These are phyloP conservation scores for Mortierella claussenii DNA, from an alignment of 192 early-diverging fungal genomes.

Conservation along the genomic window DNA sequence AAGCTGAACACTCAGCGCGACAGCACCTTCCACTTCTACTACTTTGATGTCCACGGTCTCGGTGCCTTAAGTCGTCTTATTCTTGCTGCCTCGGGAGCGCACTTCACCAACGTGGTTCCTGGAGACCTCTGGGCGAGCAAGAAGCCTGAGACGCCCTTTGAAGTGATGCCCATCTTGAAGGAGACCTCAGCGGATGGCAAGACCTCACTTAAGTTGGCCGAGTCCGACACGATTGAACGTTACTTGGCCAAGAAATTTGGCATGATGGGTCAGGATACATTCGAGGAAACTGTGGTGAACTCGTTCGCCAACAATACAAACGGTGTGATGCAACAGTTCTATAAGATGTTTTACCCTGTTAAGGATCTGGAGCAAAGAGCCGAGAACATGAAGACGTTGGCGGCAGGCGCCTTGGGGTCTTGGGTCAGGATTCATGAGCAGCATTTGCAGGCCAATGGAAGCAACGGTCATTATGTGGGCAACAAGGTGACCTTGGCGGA, in stretches of 20 bases:
- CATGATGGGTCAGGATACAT: constrained; percentile 32
- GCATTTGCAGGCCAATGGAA: constrained; percentile 58
- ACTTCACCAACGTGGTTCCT: constrained; percentile 32
- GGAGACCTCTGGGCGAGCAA: constrained; percentile 50
- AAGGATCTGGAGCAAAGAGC: constrained; percentile 13
- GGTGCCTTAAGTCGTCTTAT: constrained; percentile 19
- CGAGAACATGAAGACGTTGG: constrained; percentile 12
- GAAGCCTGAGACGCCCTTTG: constrained; percentile 57
- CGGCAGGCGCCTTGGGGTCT: neutral
- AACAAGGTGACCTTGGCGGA: constrained; percentile 56
- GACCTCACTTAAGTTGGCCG: constrained; percentile 45
- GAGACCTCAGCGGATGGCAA: constrained; percentile 48
- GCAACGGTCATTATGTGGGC: constrained; percentile 66
- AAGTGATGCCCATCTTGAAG: constrained; percentile 60
- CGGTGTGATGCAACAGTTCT: neutral
- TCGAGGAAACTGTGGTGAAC: constrained; percentile 45
- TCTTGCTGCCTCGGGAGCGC: constrained; percentile 49
- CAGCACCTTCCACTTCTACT: constrained; percentile 29
- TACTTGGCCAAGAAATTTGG: constrained; percentile 57
- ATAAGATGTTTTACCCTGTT: constrained; percentile 2
- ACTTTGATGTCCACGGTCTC: constrained; percentile 25
- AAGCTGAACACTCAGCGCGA: constrained; percentile 2
- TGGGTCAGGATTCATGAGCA: constrained; percentile 53
- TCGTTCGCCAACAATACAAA: constrained; percentile 27
- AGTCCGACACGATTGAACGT: constrained; percentile 57